Conservation (phyloP, 257 asterid genomes). For the Capsicum baccatum region DNA sequence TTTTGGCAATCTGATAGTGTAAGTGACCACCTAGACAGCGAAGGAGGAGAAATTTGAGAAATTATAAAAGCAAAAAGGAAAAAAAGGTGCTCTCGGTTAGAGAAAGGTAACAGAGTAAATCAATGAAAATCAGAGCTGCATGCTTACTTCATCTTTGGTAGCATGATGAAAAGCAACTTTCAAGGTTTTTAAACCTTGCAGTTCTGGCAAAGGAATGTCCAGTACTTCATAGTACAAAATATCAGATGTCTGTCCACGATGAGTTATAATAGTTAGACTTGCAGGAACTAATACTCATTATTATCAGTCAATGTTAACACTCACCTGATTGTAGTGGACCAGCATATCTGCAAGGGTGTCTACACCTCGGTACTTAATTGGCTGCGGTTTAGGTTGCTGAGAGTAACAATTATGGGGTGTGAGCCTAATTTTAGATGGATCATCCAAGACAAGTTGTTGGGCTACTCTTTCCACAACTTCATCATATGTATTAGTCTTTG, state of each 20-base stretch:
- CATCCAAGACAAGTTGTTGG: slow-evolving; percentile 77
- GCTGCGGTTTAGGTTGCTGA: slow-evolving; percentile 95
- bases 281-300: slow-evolving; percentile 11
- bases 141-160: slow-evolving; percentile 85
- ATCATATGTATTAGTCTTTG: slow-evolving; percentile 87
- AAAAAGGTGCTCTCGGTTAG: not conserved
- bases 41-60: not conserved
- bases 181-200: slow-evolving; percentile 88
- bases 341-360: slow-evolving; percentile 89
- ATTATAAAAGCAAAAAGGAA: not conserved
- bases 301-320: slow-evolving; percentile 18
- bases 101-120: not conserved
- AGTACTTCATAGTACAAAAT: slow-evolving; percentile 90
- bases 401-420: slow-evolving; percentile 98
- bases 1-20: slow-evolving; percentile 84
- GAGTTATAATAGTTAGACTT: slow-evolving; percentile 20
- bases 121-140: not conserved
- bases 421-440: slow-evolving; percentile 90
- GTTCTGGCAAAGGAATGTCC: slow-evolving; percentile 97
- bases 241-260: slow-evolving; percentile 70
- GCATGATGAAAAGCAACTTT: slow-evolving; percentile 95
- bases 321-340: slow-evolving; percentile 97
- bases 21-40: slow-evolving; percentile 66
- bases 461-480: slow-evolving; percentile 97
- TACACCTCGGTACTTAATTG: slow-evolving; percentile 80